Conservation (phyloP, 192 early-diverging fungal genomes). For the Radiomyces spectabilis region DNA sequence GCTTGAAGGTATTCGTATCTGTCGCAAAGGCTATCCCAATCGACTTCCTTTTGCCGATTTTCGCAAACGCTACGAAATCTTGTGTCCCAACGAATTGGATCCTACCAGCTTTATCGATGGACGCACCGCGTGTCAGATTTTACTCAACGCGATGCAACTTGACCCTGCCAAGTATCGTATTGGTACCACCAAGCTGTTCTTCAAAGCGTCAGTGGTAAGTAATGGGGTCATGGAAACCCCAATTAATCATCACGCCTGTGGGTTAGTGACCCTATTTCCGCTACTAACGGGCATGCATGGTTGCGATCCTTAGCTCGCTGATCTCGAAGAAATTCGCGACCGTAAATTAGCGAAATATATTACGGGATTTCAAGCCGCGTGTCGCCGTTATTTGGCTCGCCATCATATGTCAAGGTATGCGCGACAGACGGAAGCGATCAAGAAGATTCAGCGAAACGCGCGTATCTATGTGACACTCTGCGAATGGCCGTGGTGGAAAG, state of each 20-base stretch:
- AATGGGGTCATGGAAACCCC: too few relatives aligned
- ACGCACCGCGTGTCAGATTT: constrained; percentile 69
- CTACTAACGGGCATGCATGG: too few relatives aligned
- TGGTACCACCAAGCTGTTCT: constrained; percentile 94
- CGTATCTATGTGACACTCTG: constrained; percentile 81
- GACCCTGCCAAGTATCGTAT: constrained; percentile 81
- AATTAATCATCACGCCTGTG: too few relatives aligned
- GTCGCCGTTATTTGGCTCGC: constrained; percentile 76
- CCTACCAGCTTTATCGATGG: constrained; percentile 84
- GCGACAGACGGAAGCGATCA: constrained; percentile 77
- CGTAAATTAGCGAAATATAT: constrained; percentile 76
- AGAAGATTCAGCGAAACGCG: constrained; percentile 91
- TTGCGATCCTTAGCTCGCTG: constrained; percentile 81
- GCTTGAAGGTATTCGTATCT: constrained; percentile 94
- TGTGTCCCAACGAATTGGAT: constrained; percentile 73
- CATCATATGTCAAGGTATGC: constrained; percentile 39
- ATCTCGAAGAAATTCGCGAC: constrained; percentile 90
- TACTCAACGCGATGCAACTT: constrained; percentile 70
- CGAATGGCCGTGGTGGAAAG: constrained; percentile 96
- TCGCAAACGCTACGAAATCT: constrained; percentile 87
- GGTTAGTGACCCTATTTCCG: too few relatives aligned
- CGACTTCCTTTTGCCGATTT: constrained; percentile 89
- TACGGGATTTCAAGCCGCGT: constrained; percentile 77
- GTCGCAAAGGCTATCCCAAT: constrained; percentile 93
- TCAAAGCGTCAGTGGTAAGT: constrained; percentile 85